Evolutionary conservation across 768 basidiomycete genomes (phyloP).

Genomic region (Leccinum disarticulatum): DNA sequence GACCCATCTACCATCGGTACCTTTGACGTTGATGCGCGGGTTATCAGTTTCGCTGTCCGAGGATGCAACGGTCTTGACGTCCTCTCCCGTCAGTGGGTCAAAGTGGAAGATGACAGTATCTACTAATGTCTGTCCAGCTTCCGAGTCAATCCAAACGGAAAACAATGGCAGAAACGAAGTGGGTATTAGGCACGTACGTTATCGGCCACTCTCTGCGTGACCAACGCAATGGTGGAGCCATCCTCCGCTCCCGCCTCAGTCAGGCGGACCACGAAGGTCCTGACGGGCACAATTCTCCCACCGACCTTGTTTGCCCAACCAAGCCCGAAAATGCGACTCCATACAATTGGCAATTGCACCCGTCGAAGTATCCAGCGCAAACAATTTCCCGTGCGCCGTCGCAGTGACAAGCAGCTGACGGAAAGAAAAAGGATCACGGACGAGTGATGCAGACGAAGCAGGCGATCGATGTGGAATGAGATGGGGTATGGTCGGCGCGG

Average conservation of each 20-base stretch:
- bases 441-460: constrained; percentile 38
- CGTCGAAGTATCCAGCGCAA: constrained; percentile 76
- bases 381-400: constrained; percentile 71
- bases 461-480: constrained; percentile 24
- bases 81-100: constrained; percentile 77
- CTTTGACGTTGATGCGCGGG: constrained; percentile 1
- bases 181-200: constrained; percentile 51
- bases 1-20: constrained; percentile 19
- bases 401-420: constrained; percentile 77
- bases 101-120: constrained; percentile 79
- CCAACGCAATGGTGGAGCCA: too few species aligned
- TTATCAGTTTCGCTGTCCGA: background rate
- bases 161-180: background rate
- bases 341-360: constrained; percentile 77
- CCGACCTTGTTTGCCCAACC: constrained; percentile 64
- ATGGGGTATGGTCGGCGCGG: constrained; percentile 20
- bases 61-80: constrained; percentile 36
- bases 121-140: constrained; percentile 47
- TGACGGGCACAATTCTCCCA: constrained; percentile 55
- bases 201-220: too few species aligned
- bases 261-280: too few species aligned
- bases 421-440: constrained; percentile 84
- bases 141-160: constrained; percentile 8
- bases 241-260: too few species aligned
- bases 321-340: constrained; percentile 76